A percentile compares a stretch with the other conserved stretches of the same genome.
Evolutionary conservation across 495 filamentous ascomycete species (phyloP).

Genomic region (Glarea lozoyensis): DNA sequence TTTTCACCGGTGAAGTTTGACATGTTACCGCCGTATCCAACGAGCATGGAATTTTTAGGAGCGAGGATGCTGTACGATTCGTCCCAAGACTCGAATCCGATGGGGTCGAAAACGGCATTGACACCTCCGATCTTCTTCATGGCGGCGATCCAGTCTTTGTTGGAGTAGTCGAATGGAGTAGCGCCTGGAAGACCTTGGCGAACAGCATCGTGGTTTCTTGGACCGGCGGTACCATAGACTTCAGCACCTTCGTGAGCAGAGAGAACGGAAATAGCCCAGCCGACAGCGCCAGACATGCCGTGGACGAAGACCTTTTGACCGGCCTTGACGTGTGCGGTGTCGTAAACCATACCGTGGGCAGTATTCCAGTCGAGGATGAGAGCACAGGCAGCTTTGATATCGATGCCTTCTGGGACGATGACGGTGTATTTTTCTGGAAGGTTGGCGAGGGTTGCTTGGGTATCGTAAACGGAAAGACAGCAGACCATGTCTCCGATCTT

Average conservation of each 20-base stretch:
- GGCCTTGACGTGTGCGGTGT: slow-evolving; percentile 23
- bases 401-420: slow-evolving; percentile 25
- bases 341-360: slow-evolving; percentile 30
- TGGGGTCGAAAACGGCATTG: slow-evolving; percentile 33
- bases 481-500: slow-evolving; percentile 26
- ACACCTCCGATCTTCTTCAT: slow-evolving; percentile 32
- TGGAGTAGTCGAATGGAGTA: slow-evolving; percentile 30
- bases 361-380: slow-evolving; percentile 32
- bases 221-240: slow-evolving; percentile 33
- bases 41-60: slow-evolving; percentile 1
- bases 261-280: slow-evolving; percentile 26
- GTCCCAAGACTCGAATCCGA: slow-evolving; percentile 37
- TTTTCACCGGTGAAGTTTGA: slow-evolving; percentile 8
- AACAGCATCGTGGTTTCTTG: slow-evolving; percentile 29
- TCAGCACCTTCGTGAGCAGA: slow-evolving; percentile 27
- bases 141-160: slow-evolving; percentile 33
- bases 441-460: slow-evolving; percentile 29
- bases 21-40: slow-evolving; percentile 23
- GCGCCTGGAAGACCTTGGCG: slow-evolving; percentile 15
- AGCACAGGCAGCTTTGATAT: slow-evolving; percentile 24
- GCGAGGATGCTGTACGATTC: slow-evolving; percentile 31
- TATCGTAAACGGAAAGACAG: slow-evolving; percentile 31
- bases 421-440: slow-evolving; percentile 31
- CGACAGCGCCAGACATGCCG: slow-evolving; percentile 34
- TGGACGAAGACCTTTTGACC: slow-evolving; percentile 37